These are phyloP conservation scores for Metschnikowia rubicola DNA, from an alignment of 805 yeast species.

Conservation along the genomic window DNA sequence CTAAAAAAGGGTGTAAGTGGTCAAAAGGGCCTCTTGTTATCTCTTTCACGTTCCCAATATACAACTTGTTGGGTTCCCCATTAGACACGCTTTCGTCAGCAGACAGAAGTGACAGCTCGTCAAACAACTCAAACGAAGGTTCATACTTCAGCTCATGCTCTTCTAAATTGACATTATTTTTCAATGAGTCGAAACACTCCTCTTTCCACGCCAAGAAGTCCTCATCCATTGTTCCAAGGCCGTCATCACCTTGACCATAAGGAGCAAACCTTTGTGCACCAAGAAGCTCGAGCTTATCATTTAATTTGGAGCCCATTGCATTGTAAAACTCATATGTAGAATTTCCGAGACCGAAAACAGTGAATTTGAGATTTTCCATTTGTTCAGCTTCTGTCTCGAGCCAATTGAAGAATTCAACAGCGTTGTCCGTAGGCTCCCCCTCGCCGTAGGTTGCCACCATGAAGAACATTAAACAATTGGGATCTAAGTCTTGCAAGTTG, in stretches of 20 bases:
- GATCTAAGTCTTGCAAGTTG: constrained; percentile 60
- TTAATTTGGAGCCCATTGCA: constrained; percentile 66
- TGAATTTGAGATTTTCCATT: constrained; percentile 57
- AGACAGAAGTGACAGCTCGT: constrained; percentile 26
- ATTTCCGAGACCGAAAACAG: constrained; percentile 91
- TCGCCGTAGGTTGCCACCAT: constrained; percentile 95
- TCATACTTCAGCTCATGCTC: constrained; percentile 80
- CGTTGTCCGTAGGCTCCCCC: constrained; percentile 97
- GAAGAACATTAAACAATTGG: constrained; percentile 53
- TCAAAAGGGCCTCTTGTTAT: constrained; percentile 71
- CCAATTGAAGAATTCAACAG: constrained; percentile 71
- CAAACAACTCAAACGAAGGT: constrained; percentile 54
- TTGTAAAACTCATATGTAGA: constrained; percentile 91
- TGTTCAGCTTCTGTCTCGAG: constrained; percentile 53
- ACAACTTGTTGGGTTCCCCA: constrained; percentile 80
- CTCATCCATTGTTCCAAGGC: constrained; percentile 90
- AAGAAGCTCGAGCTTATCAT: constrained; percentile 49
- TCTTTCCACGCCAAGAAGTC: constrained; percentile 95
- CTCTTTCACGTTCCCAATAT: constrained; percentile 25
- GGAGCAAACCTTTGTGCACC: constrained; percentile 73
- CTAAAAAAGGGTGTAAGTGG: constrained; percentile 77
- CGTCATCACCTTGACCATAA: constrained; percentile 95
- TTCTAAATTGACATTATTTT: constrained; percentile 59
- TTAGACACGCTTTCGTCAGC: constrained; percentile 35
- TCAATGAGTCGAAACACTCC: constrained; percentile 59